Evolutionary conservation across 2,329 filamentous ascomycete species (phyloP).

Genomic region (Fusarium bulbicola): DNA sequence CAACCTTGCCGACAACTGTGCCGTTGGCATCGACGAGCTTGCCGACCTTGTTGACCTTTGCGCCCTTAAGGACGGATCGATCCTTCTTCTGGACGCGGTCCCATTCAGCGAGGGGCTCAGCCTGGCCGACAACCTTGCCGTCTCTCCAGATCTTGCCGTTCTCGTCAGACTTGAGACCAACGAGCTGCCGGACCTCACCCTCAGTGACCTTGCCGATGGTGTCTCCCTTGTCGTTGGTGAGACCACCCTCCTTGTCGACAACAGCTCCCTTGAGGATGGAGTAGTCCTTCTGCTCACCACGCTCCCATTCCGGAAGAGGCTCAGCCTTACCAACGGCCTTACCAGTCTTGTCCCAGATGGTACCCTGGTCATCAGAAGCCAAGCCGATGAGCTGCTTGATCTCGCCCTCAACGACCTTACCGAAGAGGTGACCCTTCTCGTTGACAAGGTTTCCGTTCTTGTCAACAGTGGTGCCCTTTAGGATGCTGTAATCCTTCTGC

Average conservation of each 20-base stretch:
- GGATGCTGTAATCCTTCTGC: slow-evolving; percentile 32
- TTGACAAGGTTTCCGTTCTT: slow-evolving; percentile 67
- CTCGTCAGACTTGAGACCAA: slow-evolving; percentile 72
- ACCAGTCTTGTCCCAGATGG: slow-evolving; percentile 71
- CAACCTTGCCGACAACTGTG: slow-evolving; percentile 67
- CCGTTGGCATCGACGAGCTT: slow-evolving; percentile 65
- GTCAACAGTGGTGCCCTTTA: slow-evolving; percentile 64
- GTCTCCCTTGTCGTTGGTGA: slow-evolving; percentile 61
- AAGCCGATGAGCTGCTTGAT: slow-evolving; percentile 71
- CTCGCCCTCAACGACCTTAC: slow-evolving; percentile 72
- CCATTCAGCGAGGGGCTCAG: slow-evolving; percentile 68
- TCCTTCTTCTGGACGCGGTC: slow-evolving; percentile 55
- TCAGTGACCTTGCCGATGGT: slow-evolving; percentile 69
- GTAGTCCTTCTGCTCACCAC: slow-evolving; percentile 48
- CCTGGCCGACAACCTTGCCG: slow-evolving; percentile 72
- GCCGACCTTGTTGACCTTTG: slow-evolving; percentile 67
- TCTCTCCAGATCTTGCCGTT: slow-evolving; percentile 74
- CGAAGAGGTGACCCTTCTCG: slow-evolving; percentile 63
- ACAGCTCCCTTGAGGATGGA: slow-evolving; percentile 30
- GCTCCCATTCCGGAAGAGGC: slow-evolving; percentile 65
- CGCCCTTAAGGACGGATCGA: slow-evolving; percentile 60
- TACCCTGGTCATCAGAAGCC: slow-evolving; percentile 72
- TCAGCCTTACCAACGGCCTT: slow-evolving; percentile 74
- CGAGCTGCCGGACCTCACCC: slow-evolving; percentile 70
- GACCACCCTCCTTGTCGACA: slow-evolving; percentile 61